These are phyloP conservation scores for Diaporthe australafricana DNA, from an alignment of 2,329 filamentous ascomycete genomes.

Conservation along the genomic window DNA sequence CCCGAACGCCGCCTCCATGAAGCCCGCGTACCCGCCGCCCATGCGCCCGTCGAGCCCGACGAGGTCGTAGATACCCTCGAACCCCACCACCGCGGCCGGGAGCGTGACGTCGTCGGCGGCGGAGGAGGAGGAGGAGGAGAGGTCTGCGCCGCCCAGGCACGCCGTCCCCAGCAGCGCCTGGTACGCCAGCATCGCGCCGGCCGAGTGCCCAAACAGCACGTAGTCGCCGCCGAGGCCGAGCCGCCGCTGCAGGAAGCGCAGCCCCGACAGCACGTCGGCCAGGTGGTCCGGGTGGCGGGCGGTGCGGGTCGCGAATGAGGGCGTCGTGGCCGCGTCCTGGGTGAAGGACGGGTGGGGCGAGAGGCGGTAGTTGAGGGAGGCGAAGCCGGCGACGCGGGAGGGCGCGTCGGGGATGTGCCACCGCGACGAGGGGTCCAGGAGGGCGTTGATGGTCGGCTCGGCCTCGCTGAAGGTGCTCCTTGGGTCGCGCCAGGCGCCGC, in stretches of 20 bases:
- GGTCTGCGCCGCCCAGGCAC: conserved; percentile 43
- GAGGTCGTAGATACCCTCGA: conserved; percentile 77
- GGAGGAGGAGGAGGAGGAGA: neutral
- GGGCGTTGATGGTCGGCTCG: conserved; percentile 54
- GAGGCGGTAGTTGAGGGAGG: conserved; percentile 74
- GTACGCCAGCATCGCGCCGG: conserved; percentile 71
- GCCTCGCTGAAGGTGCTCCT: conserved; percentile 59
- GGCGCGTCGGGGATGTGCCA: conserved; percentile 36
- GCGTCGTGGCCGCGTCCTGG: conserved; percentile 53
- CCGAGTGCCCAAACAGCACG: conserved; percentile 71
- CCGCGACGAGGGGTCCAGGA: conserved; percentile 47
- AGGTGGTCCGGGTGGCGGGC: conserved; percentile 72
- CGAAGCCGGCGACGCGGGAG: conserved; percentile 67
- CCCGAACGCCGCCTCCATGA: conserved; percentile 73
- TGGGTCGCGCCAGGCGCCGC: conserved; percentile 73
- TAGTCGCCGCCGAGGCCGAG: conserved; percentile 52
- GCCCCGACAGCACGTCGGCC: conserved; percentile 63
- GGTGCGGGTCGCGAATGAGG: conserved; percentile 49
- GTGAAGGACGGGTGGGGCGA: conserved; percentile 63
- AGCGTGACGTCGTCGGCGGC: conserved; percentile 45
- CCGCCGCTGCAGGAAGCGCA: conserved; percentile 59
- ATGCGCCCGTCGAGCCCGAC: conserved; percentile 62
- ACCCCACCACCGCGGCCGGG: conserved; percentile 67
- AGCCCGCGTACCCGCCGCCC: conserved; percentile 62
- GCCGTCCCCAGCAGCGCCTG: conserved; percentile 65